phyloP scores from a whole-genome alignment of 352 stramenopile species.

The Thraustochytrium sp. region DNA sequence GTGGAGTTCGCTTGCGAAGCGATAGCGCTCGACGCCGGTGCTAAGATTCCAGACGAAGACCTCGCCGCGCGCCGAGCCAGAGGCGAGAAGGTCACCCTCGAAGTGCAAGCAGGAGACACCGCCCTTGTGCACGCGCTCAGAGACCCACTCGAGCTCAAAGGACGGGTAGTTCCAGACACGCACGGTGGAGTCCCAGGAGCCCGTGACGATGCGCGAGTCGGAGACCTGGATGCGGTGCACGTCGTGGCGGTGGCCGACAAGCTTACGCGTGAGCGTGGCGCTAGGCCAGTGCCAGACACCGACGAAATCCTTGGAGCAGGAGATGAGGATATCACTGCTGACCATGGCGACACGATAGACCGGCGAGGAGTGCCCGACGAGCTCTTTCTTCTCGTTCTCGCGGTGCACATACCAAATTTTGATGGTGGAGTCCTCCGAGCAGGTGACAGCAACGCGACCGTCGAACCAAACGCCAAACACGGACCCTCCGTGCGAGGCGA shows the following conservation, averaged over 20 bases:
- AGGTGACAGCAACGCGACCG: conserved; percentile 21
- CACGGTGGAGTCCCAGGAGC: conserved; percentile 32
- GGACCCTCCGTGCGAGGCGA: conserved; percentile 20
- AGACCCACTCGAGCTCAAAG: background rate
- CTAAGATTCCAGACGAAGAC: conserved; percentile 28
- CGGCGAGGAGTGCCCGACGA: background rate
- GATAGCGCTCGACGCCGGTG: background rate
- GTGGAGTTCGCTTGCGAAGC: background rate
- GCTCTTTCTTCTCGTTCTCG: conserved; percentile 21
- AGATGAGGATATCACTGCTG: conserved; percentile 23
- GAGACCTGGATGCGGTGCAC: conserved; percentile 40
- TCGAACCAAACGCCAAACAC: conserved; percentile 46
- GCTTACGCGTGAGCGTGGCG: conserved; percentile 14
- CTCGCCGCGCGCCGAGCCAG: conserved; percentile 27
- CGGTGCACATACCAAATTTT: conserved; percentile 35
- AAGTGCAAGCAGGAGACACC: conserved; percentile 36
- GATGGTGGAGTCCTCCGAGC: conserved; percentile 42
- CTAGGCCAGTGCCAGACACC: conserved; percentile 44
- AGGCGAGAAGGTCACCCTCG: conserved; percentile 14
- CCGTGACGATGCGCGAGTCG: conserved; percentile 19
- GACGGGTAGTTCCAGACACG: conserved; percentile 32
- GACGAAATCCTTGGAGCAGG: conserved; percentile 28
- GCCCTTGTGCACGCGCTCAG: background rate
- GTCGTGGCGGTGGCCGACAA: conserved; percentile 33
- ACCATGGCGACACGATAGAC: conserved; percentile 43